Evolutionary conservation across 2,329 filamentous ascomycete genomes (phyloP).

Genomic region (Fusarium metavorans): DNA sequence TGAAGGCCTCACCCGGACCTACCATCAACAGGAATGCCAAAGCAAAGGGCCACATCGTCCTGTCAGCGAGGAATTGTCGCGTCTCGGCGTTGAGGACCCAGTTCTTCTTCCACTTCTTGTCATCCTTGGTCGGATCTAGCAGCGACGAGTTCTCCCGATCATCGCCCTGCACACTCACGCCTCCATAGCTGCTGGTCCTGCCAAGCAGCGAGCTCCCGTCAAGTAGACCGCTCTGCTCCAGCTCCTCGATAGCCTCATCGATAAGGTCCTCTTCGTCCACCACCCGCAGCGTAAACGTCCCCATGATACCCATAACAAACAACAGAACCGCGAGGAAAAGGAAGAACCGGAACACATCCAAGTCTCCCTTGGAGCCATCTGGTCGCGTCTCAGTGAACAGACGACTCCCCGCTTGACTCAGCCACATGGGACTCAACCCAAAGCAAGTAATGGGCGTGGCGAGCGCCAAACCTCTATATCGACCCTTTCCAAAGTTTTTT

Average conservation of each 20-base stretch:
- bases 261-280: conserved; percentile 90
- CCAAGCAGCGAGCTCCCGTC: conserved; percentile 80
- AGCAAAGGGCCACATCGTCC: conserved; percentile 96
- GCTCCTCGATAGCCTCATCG: conserved; percentile 87
- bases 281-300: conserved; percentile 79
- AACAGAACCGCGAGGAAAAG: conserved; percentile 84
- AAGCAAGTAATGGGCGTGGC: conserved; percentile 93
- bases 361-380: conserved; percentile 72
- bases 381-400: conserved; percentile 77
- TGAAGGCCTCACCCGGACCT: conserved; percentile 96
- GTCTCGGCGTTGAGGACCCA: conserved; percentile 95
- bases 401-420: conserved; percentile 87
- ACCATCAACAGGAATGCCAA: conserved; percentile 92
- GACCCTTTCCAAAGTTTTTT: conserved; percentile 95
- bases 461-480: conserved; percentile 88
- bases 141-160: conserved; percentile 60
- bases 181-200: conserved; percentile 70
- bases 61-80: conserved; percentile 83
- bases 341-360: conserved; percentile 88
- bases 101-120: conserved; percentile 79
- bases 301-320: conserved; percentile 76
- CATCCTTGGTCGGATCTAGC: conserved; percentile 56
- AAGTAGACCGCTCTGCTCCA: conserved; percentile 89
- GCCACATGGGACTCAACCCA: conserved; percentile 94
- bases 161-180: conserved; percentile 61